phyloP scores from a whole-genome alignment of 2,329 filamentous ascomycete genomes.

The Penicillium corylophilum region DNA sequence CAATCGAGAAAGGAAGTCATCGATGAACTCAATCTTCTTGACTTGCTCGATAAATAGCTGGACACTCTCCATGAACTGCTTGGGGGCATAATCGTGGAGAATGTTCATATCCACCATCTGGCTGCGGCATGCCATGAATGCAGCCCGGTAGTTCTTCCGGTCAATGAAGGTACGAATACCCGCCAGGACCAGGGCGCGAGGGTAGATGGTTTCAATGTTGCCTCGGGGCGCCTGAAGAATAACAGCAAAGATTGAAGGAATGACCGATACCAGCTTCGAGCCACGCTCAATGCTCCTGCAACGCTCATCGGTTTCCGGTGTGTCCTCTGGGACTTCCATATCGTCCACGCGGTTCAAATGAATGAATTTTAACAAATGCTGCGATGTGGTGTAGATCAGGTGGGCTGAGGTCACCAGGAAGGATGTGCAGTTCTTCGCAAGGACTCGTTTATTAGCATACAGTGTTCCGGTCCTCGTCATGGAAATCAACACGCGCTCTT shows the following conservation, averaged over 20 bases:
- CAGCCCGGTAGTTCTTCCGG: constrained; percentile 74
- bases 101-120: constrained; percentile 99
- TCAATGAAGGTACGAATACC: constrained; percentile 82
- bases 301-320: constrained; percentile 87
- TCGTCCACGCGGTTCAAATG: constrained; percentile 69
- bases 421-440: constrained; percentile 88
- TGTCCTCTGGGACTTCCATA: constrained; percentile 79
- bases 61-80: constrained; percentile 77
- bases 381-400: constrained; percentile 87
- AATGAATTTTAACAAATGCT: constrained; percentile 91
- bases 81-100: constrained; percentile 85
- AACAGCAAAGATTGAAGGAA: constrained; percentile 81
- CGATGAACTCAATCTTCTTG: constrained; percentile 75
- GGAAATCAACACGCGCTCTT: constrained; percentile 56
- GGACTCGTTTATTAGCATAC: constrained; percentile 70
- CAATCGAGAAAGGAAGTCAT: constrained; percentile 85
- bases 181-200: constrained; percentile 85
- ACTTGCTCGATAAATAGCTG: constrained; percentile 80
- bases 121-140: constrained; percentile 83
- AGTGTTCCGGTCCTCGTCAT: constrained; percentile 74
- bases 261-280: constrained; percentile 79
- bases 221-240: constrained; percentile 94
- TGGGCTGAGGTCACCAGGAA: constrained; percentile 79
- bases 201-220: constrained; percentile 93
- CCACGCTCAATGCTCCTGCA: constrained; percentile 91